Conservation (phyloP, 352 stramenopile species). For the Phytopythium aichiense region DNA sequence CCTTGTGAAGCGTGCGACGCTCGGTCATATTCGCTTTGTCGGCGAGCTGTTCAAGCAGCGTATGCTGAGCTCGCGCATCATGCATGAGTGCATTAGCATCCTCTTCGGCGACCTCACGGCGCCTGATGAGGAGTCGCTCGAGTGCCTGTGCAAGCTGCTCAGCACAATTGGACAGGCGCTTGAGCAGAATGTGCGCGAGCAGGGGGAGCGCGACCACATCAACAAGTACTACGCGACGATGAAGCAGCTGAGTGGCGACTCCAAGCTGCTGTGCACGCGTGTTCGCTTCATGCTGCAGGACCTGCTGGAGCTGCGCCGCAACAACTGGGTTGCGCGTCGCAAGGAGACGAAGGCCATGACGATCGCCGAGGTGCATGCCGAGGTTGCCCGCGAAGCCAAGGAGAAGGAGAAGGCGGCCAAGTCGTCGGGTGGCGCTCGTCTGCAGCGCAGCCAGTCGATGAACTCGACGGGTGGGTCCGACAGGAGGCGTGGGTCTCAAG, state of each 20-base stretch:
- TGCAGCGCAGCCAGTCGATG: conserved; percentile 67
- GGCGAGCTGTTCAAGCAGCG: conserved; percentile 95
- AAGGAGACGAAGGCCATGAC: conserved; percentile 86
- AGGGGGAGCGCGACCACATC: conserved; percentile 55
- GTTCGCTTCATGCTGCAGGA: conserved; percentile 86
- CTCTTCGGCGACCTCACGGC: conserved; percentile 75
- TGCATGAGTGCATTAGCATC: conserved; percentile 89
- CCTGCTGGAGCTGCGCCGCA: conserved; percentile 68
- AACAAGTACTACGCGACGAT: conserved; percentile 68
- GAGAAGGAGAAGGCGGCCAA: conserved; percentile 54
- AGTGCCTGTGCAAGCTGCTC: conserved; percentile 95
- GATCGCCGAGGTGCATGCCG: conserved; percentile 74
- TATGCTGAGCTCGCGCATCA: conserved; percentile 94
- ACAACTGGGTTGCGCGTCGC: conserved; percentile 67
- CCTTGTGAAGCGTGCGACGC: conserved; percentile 68
- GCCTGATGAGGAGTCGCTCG: conserved; percentile 93
- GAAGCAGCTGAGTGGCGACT: conserved; percentile 60
- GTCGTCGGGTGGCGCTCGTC: conserved; percentile 23
- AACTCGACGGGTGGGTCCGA: conserved; percentile 30
- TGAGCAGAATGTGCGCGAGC: conserved; percentile 51
- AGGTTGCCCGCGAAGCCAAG: conserved; percentile 64
- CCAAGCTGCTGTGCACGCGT: conserved; percentile 65
- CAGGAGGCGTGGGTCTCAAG: conserved; percentile 32
- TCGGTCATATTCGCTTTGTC: conserved; percentile 96
- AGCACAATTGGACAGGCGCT: conserved; percentile 90